Evolutionary conservation across 192 early-diverging fungal species (phyloP), one percentile per base, ranked within the genome.

Genomic region (Gonapodya sp.): DNA sequence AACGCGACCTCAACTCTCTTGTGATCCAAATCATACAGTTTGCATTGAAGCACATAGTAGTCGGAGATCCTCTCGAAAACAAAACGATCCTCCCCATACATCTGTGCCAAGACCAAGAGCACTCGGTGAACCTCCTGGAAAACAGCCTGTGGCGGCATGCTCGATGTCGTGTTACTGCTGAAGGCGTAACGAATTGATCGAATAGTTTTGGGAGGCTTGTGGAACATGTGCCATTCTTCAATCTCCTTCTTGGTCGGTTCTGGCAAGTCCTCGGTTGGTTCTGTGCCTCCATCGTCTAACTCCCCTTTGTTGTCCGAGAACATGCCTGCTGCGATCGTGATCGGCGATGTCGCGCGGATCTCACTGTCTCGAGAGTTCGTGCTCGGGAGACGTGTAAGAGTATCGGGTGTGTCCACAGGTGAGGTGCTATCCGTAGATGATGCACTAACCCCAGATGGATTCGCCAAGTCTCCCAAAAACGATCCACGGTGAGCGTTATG

Each of bases 111-210:
- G 32, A 79, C 36, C 1, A 87, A 36, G 35, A 91, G 81, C 34
- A 84, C 90, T 2, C 87, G 86, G 78, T 91, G 89, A n/a, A 91
- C 83, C 77, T 91, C 87, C 82, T 89, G 89, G 80, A 91, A 91
- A 18, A 91, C 87, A 73, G 78, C 78, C 36, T 82, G 82, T 0
- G 90, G 88, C 1, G 83, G 73, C 32, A 85, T 78, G 1, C 86
- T 80, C 34, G 89, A 88, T 1, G 89, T 88, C 1, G 85, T 90
- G 18, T 85, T 82, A 1, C 85, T 85, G 64, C 84, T 84, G 81
- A 91, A 86, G 24, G 82, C 82, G 74, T 90, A 91, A 14, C 88
- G 84, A 31, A 90, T 86, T 14, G 87, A 79, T 34, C 90, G 85
- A 36, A 91, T 88, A 16, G 81, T 81, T 73, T 89, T 88, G 16